Evolutionary conservation across 176 grass and related monocot genomes (phyloP).

Genomic region (Carex littledalei): DNA sequence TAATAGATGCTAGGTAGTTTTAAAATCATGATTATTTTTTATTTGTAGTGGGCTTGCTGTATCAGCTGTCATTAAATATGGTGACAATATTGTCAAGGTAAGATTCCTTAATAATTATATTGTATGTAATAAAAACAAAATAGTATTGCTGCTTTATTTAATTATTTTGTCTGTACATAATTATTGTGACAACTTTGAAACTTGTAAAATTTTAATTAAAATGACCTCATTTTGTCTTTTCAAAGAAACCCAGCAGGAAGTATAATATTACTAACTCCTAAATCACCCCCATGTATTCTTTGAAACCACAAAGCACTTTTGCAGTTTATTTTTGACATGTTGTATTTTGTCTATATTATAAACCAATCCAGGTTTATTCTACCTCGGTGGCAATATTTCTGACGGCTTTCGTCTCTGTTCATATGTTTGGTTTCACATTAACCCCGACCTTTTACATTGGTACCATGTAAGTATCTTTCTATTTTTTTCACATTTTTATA

Average conservation of each 20-base stretch:
- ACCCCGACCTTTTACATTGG: conserved; percentile 85
- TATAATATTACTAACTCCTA: background rate
- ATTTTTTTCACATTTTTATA: too few relatives aligned
- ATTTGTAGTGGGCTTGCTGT: conserved; percentile 40
- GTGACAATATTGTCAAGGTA: conserved; percentile 20
- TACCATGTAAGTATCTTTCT: conserved; percentile 53
- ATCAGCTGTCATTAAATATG: conserved; percentile 10
- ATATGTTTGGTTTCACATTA: conserved; percentile 65
- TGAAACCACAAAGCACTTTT: background rate
- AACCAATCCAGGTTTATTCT: conserved; percentile 62
- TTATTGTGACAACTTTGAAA: background rate
- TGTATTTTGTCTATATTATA: background rate
- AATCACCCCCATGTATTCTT: background rate
- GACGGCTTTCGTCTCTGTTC: conserved; percentile 59
- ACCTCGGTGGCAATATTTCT: conserved; percentile 94
- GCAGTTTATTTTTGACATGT: background rate
- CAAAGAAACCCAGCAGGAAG: background rate
- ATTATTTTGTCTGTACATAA: too few relatives aligned
- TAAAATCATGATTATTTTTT: background rate
- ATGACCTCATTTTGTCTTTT: background rate
- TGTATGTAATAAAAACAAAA: background rate
- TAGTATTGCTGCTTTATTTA: background rate
- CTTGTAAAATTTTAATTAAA: background rate
- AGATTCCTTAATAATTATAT: background rate
- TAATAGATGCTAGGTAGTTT: background rate